Conservation (phyloP, 768 basidiomycete genomes). For the Tubosaeta brunneosetosa region DNA sequence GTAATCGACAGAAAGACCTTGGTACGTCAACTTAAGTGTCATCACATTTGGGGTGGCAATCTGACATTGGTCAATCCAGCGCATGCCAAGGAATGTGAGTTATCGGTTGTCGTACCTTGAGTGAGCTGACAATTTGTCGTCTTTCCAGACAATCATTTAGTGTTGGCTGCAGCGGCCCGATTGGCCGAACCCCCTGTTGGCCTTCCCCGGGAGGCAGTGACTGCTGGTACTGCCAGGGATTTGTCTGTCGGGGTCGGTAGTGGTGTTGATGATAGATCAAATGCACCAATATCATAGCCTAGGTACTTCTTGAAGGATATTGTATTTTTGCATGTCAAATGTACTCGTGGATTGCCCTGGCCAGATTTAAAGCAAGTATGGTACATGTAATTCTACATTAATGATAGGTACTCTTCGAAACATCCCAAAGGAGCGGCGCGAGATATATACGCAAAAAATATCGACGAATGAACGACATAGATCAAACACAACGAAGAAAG, state of each 20-base stretch:
- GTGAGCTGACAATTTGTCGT: slow-evolving; percentile 4
- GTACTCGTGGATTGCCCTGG: background rate
- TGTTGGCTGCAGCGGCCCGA: slow-evolving; percentile 9
- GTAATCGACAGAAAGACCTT: slow-evolving; percentile 59
- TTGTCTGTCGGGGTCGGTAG: background rate
- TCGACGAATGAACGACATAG: slow-evolving; percentile 13
- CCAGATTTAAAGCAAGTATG: slow-evolving; percentile 15
- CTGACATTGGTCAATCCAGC: slow-evolving; percentile 33
- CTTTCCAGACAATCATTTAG: slow-evolving; percentile 39
- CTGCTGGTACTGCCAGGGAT: background rate
- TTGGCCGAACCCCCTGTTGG: slow-evolving; percentile 1
- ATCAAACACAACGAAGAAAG: slow-evolving; percentile 16
- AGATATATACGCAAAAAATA: slow-evolving; percentile 10
- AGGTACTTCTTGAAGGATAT: too few relatives aligned
- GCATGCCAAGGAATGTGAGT: slow-evolving; percentile 75
- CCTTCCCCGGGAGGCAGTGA: slow-evolving; percentile 1
- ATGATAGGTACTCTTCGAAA: slow-evolving; percentile 18
- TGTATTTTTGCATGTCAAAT: too few relatives aligned
- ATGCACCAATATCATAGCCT: background rate
- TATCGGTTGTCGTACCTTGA: background rate
- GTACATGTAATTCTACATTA: slow-evolving; percentile 30
- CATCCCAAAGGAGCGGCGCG: slow-evolving; percentile 9
- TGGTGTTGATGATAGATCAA: slow-evolving; percentile 1
- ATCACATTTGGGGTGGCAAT: slow-evolving; percentile 1
- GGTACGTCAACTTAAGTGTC: slow-evolving; percentile 40